A percentile compares a stretch with the other conserved stretches of the same genome.
These are phyloP conservation scores for Suillus sp. DNA, from an alignment of 768 basidiomycete genomes.

Conservation along the genomic window DNA sequence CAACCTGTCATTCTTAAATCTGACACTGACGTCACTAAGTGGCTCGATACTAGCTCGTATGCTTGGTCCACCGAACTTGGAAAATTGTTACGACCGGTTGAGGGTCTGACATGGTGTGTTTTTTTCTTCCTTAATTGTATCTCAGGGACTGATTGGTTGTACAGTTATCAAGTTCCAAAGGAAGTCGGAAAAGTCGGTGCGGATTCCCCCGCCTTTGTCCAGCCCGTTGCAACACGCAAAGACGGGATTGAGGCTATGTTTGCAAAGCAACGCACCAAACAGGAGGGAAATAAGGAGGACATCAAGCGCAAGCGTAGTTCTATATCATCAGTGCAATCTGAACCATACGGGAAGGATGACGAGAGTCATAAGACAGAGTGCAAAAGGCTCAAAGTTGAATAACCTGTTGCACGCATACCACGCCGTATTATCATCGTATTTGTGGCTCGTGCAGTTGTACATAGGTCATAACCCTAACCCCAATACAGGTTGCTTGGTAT, in stretches of 20 bases:
- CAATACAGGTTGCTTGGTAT: not conserved
- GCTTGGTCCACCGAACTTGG: conserved; percentile 64
- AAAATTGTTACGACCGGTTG: conserved; percentile 62
- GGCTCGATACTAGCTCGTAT: conserved; percentile 79
- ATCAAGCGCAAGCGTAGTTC: conserved; percentile 34
- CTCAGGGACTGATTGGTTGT: not conserved
- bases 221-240: conserved; percentile 75
- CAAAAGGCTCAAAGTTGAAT: conserved; percentile 27
- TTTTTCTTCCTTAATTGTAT: not conserved
- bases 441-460: not conserved
- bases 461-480: not conserved
- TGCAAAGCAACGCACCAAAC: conserved; percentile 52
- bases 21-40: conserved; percentile 58
- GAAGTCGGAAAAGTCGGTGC: conserved; percentile 91
- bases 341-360: conserved; percentile 8
- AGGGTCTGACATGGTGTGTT: conserved; percentile 71
- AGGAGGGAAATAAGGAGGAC: conserved; percentile 14
- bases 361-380: conserved; percentile 13
- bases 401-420: not conserved
- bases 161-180: conserved; percentile 83
- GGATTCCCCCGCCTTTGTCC: conserved; percentile 80
- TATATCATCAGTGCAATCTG: not conserved
- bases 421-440: not conserved
- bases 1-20: conserved; percentile 80
- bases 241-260: conserved; percentile 90